Evolutionary conservation across 805 yeast genomes (phyloP), one percentile per base, ranked within the genome.

Genomic region (Candida krabiensis): DNA sequence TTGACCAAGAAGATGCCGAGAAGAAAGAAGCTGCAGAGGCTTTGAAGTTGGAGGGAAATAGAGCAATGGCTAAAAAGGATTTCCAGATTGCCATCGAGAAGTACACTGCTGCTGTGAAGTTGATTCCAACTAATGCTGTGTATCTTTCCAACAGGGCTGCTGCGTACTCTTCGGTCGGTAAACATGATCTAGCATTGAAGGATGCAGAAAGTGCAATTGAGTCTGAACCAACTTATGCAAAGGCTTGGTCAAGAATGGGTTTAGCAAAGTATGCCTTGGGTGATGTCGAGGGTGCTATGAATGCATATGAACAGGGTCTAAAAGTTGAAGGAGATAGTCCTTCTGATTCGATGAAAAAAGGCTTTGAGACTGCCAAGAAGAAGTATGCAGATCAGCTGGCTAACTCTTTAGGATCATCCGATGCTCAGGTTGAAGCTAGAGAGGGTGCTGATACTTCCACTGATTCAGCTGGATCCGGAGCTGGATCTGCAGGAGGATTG

Each of bases 121-220:
- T 82, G 44, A 71, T 80, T 48, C 79, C 89, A 38, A 62, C 72
- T 13, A 89, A 88, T 60, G 89, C 90, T 13, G 86, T 93, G 15
- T 93, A 83, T 64, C 78, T 76, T 45, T 89, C 98, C 24, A 93
- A 93, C 68, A 80, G 99, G 58, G 98, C 99, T 11, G 99, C 99
- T 29, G 98, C 98, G 3, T 80, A 86, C 64, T 85, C 96, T 9
- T 86, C 96, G 5, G 55, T 76, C 21, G 75, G 79, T 46, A 70
- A 88, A 44, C 90, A 86, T 58, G 83, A 78, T 12, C 68, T 75
- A 46, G 98, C 99, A 3, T 76, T 85, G 28, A 69, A 69, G 30
- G 99, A 93, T 61, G 96, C 98, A 19, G 75, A 84, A 54, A 69
- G 70, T 38, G 96, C 99, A 28, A 80, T 88, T 40, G 74, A 77